Evolutionary conservation across 768 basidiomycete species (phyloP).

Genomic region (Sistotremastrum niveocremeum): DNA sequence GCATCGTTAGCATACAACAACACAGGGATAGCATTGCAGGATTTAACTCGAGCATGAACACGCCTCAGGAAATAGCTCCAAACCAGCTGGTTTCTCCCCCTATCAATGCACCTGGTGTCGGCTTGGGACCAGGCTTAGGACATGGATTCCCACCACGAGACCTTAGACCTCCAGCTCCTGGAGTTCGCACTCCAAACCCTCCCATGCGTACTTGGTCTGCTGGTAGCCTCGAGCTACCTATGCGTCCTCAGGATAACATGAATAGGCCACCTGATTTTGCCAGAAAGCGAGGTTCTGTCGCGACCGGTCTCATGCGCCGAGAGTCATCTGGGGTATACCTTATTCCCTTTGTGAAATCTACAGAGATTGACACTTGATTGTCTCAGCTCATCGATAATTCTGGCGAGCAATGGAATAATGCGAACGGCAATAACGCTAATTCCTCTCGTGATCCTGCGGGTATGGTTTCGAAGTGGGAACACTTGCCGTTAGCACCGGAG

Average conservation of each 20-base stretch:
- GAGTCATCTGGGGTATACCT: constrained; percentile 54
- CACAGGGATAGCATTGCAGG: constrained; percentile 16
- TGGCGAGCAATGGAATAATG: constrained; percentile 39
- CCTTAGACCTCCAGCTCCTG: constrained; percentile 29
- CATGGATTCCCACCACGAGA: constrained; percentile 59
- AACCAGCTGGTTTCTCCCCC: constrained; percentile 25
- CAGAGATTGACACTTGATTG: constrained; percentile 8
- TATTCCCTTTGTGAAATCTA: constrained; percentile 2
- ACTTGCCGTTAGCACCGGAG: constrained; percentile 74
- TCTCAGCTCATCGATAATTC: constrained; percentile 41
- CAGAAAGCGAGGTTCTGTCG: constrained; percentile 58
- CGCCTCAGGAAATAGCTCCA: constrained; percentile 31
- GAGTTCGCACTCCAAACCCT: constrained; percentile 46
- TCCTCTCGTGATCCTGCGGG: constrained; percentile 62
- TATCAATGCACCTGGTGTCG: constrained; percentile 15
- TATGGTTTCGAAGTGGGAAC: constrained; percentile 91
- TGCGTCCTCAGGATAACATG: constrained; percentile 34
- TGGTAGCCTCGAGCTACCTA: constrained; percentile 61
- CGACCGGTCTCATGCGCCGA: constrained; percentile 45
- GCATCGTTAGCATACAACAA: constrained; percentile 13
- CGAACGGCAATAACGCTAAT: constrained; percentile 4
- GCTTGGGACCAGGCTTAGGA: constrained; percentile 28
- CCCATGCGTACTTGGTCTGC: constrained; percentile 80
- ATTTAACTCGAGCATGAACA: constrained; percentile 7
- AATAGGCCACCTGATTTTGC: constrained; percentile 19